Percentiles rank a stretch among this genome's conserved stretches.
Conservation (phyloP, 1,284 basidiomycete genomes). For the Xerocomus nothofagi region DNA sequence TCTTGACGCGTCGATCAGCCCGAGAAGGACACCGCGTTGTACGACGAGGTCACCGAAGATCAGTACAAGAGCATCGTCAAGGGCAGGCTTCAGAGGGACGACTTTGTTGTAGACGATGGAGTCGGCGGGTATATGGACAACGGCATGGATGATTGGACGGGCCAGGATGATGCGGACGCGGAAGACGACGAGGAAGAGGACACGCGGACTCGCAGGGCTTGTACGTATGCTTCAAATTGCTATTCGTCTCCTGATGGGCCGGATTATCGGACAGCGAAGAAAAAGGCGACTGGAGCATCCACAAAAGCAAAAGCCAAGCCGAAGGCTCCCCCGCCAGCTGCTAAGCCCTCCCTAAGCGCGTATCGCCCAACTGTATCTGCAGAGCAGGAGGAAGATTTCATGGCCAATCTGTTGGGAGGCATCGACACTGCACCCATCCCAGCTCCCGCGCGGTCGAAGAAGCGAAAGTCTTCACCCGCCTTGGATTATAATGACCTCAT, state of each 20-base stretch:
- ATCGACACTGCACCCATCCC: conserved; percentile 55
- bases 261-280: conserved; percentile 36
- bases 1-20: conserved; percentile 38
- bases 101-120: conserved; percentile 96
- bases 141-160: conserved; percentile 91
- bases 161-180: conserved; percentile 48
- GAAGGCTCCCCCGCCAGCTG: conserved; percentile 51
- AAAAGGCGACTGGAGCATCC: conserved; percentile 42
- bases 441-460: conserved; percentile 47
- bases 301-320: conserved; percentile 42
- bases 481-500: conserved; percentile 36
- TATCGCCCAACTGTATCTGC: conserved; percentile 76
- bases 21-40: conserved; percentile 74
- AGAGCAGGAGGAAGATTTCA: conserved; percentile 83
- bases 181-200: conserved; percentile 41
- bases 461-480: conserved; percentile 71
- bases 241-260: background rate
- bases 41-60: conserved; percentile 92
- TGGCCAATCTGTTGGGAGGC: conserved; percentile 72
- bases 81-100: conserved; percentile 84
- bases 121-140: conserved; percentile 92
- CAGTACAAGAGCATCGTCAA: conserved; percentile 88
- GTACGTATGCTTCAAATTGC: conserved; percentile 34
- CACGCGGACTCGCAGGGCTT: conserved; percentile 39
- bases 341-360: conserved; percentile 64